Evolutionary conservation across 805 yeast genomes (phyloP).

Genomic region (Diddensiella santjacobensis): DNA sequence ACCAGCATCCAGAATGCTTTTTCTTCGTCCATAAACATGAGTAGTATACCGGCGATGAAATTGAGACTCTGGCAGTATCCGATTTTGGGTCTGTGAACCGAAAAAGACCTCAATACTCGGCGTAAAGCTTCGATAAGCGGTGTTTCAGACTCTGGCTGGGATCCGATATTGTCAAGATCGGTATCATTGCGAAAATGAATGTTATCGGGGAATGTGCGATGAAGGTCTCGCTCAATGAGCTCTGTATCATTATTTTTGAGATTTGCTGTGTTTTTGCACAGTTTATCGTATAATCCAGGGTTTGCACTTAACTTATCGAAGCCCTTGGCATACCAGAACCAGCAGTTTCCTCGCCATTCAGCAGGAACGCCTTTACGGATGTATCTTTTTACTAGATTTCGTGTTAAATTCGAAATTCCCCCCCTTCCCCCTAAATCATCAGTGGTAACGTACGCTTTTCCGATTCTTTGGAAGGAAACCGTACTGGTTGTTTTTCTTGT

Average conservation of each 20-base stretch:
- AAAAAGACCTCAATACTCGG: slow-evolving; percentile 77
- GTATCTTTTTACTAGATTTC: slow-evolving; percentile 53
- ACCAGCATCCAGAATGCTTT: slow-evolving; percentile 94
- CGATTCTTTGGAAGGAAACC: slow-evolving; percentile 32
- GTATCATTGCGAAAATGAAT: slow-evolving; percentile 57
- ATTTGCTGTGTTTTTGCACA: slow-evolving; percentile 55
- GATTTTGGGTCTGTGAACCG: slow-evolving; percentile 79
- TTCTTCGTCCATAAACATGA: slow-evolving; percentile 86
- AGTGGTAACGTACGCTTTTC: slow-evolving; percentile 24
- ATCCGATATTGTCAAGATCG: slow-evolving; percentile 1
- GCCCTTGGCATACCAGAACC: slow-evolving; percentile 94
- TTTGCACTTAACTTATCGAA: slow-evolving; percentile 65
- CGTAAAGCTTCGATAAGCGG: slow-evolving; percentile 67
- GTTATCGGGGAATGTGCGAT: slow-evolving; percentile 95
- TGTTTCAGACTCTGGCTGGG: slow-evolving; percentile 45
- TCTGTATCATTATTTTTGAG: slow-evolving; percentile 74
- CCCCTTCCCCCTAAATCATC: too few species aligned
- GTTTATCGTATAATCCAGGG: slow-evolving; percentile 66
- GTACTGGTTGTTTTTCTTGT: slow-evolving; percentile 38
- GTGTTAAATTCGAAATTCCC: not conserved
- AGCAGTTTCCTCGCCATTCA: slow-evolving; percentile 95
- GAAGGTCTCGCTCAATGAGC: slow-evolving; percentile 87
- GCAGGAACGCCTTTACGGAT: slow-evolving; percentile 93
- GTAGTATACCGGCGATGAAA: slow-evolving; percentile 80
- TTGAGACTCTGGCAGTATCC: slow-evolving; percentile 97